phyloP scores from a whole-genome alignment of 2,329 filamentous ascomycete species.

The Teratosphaeriaceae sp. region DNA sequence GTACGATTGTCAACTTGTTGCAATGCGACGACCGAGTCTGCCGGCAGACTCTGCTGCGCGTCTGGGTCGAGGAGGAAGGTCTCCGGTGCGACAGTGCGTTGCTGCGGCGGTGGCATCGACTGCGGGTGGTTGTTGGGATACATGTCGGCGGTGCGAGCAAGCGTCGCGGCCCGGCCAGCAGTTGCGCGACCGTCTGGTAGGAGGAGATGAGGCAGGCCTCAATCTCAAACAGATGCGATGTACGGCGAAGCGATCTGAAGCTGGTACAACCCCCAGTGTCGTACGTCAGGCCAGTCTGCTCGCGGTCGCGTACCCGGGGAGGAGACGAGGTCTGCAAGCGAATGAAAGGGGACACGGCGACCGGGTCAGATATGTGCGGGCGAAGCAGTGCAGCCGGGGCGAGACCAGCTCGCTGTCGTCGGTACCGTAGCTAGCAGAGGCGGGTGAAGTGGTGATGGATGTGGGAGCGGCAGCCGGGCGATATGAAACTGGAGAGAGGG shows the following conservation, averaged over 20 bases:
- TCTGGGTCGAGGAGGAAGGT: constrained; percentile 98
- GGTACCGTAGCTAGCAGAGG: neutral
- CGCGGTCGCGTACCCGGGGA: neutral
- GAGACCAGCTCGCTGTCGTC: constrained; percentile 1
- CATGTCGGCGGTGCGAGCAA: constrained; percentile 28
- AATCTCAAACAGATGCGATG: constrained; percentile 12
- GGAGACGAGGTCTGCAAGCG: neutral
- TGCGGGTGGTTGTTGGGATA: constrained; percentile 49
- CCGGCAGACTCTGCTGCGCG: constrained; percentile 90
- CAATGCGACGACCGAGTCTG: constrained; percentile 92
- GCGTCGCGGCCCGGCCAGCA: constrained; percentile 5
- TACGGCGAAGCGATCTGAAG: constrained; percentile 2
- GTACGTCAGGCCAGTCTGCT: constrained; percentile 2
- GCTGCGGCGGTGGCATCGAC: constrained; percentile 78
- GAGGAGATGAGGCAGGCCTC: constrained; percentile 7
- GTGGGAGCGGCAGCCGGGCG: too few relatives aligned
- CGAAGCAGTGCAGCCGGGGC: neutral
- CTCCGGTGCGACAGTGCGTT: constrained; percentile 68
- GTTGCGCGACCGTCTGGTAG: constrained; percentile 6
- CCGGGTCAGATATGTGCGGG: neutral
- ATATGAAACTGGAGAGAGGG: too few relatives aligned
- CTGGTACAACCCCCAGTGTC: constrained; percentile 9
- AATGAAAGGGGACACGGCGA: neutral
- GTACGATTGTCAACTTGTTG: constrained; percentile 97
- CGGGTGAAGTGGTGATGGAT: neutral